Conservation (phyloP, 148 eudicot genomes). For the Rhododendron williamsianum region DNA sequence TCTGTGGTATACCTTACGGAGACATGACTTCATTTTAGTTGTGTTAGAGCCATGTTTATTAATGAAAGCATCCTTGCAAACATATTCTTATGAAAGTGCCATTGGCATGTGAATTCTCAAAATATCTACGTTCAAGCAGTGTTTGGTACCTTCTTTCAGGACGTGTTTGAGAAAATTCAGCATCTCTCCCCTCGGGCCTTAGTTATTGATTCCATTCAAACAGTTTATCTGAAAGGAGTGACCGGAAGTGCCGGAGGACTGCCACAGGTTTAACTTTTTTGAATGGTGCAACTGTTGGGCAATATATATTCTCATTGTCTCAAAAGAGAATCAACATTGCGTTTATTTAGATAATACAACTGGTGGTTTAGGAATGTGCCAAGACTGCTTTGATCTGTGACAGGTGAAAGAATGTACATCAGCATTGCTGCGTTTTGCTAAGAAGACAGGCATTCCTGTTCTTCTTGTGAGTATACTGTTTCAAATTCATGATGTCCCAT, state of each 20-base stretch:
- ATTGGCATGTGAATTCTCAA: background rate
- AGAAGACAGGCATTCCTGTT: constrained; percentile 79
- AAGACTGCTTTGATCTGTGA: constrained; percentile 16
- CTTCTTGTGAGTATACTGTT: constrained; percentile 53
- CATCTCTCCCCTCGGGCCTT: constrained; percentile 66
- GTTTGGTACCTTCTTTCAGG: constrained; percentile 36
- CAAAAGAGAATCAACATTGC: background rate
- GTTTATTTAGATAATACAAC: background rate
- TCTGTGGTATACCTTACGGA: background rate
- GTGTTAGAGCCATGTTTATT: background rate
- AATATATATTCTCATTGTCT: background rate
- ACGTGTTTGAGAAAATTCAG: constrained; percentile 64
- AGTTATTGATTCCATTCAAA: constrained; percentile 88
- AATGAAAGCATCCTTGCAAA: background rate
- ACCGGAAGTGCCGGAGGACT: constrained; percentile 84
- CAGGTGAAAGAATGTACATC: constrained; percentile 97
- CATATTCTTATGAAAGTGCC: background rate
- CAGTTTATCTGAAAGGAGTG: constrained; percentile 73
- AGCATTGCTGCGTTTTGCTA: constrained; percentile 88
- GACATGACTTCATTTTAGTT: background rate
- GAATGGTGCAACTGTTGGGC: background rate
- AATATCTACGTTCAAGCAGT: constrained; percentile 2
- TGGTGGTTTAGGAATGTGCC: background rate
- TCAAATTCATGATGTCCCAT: background rate
- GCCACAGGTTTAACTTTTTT: constrained; percentile 48